Evolutionary conservation across 768 basidiomycete species (phyloP).

Genomic region (Clitopilus passeckerianus): DNA sequence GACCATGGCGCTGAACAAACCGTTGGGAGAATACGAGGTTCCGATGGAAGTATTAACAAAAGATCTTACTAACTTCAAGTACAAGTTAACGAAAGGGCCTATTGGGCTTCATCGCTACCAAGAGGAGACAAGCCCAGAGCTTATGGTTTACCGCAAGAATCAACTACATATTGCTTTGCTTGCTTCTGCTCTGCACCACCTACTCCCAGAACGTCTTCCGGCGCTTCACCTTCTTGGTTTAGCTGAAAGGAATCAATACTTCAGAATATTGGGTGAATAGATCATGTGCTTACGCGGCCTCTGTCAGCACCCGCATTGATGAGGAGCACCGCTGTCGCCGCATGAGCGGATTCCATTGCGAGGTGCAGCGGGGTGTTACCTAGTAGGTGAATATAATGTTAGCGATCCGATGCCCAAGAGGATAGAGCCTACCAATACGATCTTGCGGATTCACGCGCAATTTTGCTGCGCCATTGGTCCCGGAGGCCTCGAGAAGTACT

Average conservation of each 20-base stretch:
- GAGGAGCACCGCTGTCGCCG: constrained; percentile 81
- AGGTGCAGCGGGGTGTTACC: constrained; percentile 97
- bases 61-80: too few relatives aligned
- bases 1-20: too few relatives aligned
- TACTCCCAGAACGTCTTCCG: constrained; percentile 87
- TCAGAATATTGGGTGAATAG: constrained; percentile 8
- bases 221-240: constrained; percentile 80
- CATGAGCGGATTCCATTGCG: constrained; percentile 95
- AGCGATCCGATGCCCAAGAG: too few relatives aligned
- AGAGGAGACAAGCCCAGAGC: background rate
- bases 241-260: constrained; percentile 39
- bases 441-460: constrained; percentile 84
- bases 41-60: too few relatives aligned
- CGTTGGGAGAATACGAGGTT: too few relatives aligned
- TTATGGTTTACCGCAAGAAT: constrained; percentile 61
- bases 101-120: too few relatives aligned
- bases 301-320: constrained; percentile 97
- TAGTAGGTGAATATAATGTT: constrained; percentile 16
- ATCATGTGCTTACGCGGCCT: constrained; percentile 54
- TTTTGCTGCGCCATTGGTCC: constrained; percentile 53
- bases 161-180: constrained; percentile 71
- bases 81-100: too few relatives aligned
- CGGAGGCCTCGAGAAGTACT: constrained; percentile 79
- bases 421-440: constrained; percentile 53
- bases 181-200: constrained; percentile 86